Conservation (phyloP, 2,329 filamentous ascomycete species). For the Neobulgaria alba region DNA sequence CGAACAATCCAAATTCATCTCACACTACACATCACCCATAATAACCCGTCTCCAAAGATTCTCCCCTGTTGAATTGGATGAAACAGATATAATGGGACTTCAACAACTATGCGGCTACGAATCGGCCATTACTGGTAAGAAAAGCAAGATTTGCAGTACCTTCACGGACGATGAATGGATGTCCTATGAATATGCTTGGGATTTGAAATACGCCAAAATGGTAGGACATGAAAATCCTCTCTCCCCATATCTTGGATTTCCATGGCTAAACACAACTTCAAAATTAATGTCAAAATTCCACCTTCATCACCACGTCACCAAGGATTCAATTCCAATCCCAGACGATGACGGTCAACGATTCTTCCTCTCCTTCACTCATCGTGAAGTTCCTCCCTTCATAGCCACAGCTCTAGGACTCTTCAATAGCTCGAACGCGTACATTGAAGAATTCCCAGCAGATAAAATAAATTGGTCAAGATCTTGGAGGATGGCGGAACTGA, state of each 20-base stretch:
- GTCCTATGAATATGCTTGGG: conserved; percentile 56
- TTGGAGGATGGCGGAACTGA: conserved; percentile 54
- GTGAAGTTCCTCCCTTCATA: conserved; percentile 60
- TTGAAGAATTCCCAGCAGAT: conserved; percentile 56
- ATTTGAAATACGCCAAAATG: conserved; percentile 58
- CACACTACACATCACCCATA: conserved; percentile 52
- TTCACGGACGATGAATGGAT: conserved; percentile 57
- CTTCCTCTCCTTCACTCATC: conserved; percentile 51
- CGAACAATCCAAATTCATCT: conserved; percentile 32
- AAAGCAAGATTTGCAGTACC: no score
- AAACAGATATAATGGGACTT: conserved; percentile 55
- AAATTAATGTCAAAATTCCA: conserved; percentile 34
- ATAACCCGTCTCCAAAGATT: conserved; percentile 44
- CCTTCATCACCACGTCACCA: conserved; percentile 7
- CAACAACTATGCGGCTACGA: conserved; percentile 60
- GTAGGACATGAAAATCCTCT: conserved; percentile 53
- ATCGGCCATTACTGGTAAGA: conserved; percentile 52
- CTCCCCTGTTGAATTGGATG: conserved; percentile 54
- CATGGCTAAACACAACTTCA: conserved; percentile 57
- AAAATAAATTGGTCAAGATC: conserved; percentile 53
- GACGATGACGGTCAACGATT: no score
- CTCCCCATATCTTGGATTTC: conserved; percentile 51
- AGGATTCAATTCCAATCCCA: no score
- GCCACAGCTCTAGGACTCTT: conserved; percentile 60
- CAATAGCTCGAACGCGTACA: conserved; percentile 55